Conservation (phyloP, 164 flowering plant genomes). For the Paratinospora sagittata region DNA sequence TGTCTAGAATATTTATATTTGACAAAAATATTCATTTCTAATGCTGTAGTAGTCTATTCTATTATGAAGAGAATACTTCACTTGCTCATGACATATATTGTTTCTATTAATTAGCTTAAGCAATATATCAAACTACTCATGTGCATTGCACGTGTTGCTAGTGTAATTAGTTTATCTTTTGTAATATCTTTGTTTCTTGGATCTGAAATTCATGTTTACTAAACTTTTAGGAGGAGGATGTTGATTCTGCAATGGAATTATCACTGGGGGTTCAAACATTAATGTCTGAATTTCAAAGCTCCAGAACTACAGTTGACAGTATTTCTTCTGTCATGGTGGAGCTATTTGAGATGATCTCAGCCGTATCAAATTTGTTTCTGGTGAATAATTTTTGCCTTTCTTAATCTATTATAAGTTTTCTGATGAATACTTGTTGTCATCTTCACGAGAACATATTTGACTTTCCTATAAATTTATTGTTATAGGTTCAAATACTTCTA, state of each 20-base stretch:
- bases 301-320: slow-evolving; percentile 25
- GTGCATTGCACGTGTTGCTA: no score
- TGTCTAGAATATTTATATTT: not conserved
- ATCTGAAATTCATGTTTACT: slow-evolving; percentile 6
- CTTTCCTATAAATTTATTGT: slow-evolving; percentile 1
- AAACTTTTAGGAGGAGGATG: slow-evolving; percentile 34
- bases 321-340: slow-evolving; percentile 49
- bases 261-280: slow-evolving; percentile 43
- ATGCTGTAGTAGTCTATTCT: no score
- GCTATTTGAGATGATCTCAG: slow-evolving; percentile 36
- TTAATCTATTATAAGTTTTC: not conserved
- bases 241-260: slow-evolving; percentile 28
- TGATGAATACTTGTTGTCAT: not conserved
- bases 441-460: not conserved
- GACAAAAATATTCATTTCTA: not conserved
- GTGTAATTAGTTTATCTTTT: slow-evolving; percentile 1
- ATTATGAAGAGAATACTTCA: no score
- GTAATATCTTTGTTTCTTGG: not conserved
- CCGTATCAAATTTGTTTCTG: slow-evolving; percentile 23
- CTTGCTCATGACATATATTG: no score
- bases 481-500: not conserved
- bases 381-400: slow-evolving; percentile 31
- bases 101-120: no score
- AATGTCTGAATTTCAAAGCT: slow-evolving; percentile 43
- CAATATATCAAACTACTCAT: no score